phyloP scores from a whole-genome alignment of 2,329 filamentous ascomycete genomes.

The Fusarium chaquense region DNA sequence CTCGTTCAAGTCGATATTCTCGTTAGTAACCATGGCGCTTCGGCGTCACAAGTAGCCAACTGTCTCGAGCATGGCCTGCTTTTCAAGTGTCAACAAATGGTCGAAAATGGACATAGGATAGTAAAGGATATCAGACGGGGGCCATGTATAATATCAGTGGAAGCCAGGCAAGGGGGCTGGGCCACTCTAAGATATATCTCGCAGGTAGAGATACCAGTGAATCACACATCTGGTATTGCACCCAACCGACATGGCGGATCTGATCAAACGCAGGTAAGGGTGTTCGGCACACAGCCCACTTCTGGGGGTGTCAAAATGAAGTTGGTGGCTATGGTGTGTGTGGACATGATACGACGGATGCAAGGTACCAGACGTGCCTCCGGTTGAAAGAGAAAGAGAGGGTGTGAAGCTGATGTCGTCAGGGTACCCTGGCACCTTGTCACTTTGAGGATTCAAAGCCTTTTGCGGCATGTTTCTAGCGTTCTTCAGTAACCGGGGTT shows the following conservation, averaged over 20 bases:
- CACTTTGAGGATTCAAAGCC: constrained; percentile 8
- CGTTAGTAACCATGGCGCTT: constrained; percentile 50
- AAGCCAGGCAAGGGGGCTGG: constrained; percentile 15
- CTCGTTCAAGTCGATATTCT: constrained; percentile 52
- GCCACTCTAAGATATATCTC: constrained; percentile 39
- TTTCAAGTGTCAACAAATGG: constrained; percentile 7
- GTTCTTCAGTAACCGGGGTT: constrained; percentile 17
- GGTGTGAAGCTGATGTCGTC: constrained; percentile 31
- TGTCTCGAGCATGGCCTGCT: constrained; percentile 40
- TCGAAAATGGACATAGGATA: constrained; percentile 3
- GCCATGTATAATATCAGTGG: constrained; percentile 6
- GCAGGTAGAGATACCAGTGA: constrained; percentile 25
- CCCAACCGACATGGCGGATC: constrained; percentile 23
- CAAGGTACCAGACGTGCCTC: constrained; percentile 42
- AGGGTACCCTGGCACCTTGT: constrained; percentile 31
- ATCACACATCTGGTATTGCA: constrained; percentile 16
- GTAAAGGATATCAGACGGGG: constrained; percentile 2
- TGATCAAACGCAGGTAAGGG: constrained; percentile 22
- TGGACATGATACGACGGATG: constrained; percentile 39
- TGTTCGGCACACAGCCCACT: constrained; percentile 16
- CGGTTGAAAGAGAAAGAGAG: constrained; percentile 24
- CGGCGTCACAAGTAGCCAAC: constrained; percentile 36
- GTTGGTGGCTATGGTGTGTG: constrained; percentile 22
- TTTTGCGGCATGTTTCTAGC: constrained; percentile 31
- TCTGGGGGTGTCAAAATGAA: constrained; percentile 23